phyloP scores from a whole-genome alignment of 306 rosid species.

The Prinsepia uniflora region DNA sequence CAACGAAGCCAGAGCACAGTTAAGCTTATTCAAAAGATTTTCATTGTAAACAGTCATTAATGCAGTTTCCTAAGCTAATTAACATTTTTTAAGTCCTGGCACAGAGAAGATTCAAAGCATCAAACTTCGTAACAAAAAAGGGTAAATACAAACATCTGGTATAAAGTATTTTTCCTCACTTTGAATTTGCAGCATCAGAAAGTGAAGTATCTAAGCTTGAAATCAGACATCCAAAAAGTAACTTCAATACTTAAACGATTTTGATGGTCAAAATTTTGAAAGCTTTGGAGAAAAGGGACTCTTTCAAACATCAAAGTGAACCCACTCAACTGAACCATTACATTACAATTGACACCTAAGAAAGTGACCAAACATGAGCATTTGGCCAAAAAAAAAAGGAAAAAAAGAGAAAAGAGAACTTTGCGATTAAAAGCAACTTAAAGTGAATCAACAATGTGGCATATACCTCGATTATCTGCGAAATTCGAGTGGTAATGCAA shows the following conservation, averaged over 20 bases:
- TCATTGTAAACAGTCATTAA: neutral
- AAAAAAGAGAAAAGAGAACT: neutral
- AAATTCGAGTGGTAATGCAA: slow-evolving; percentile 88
- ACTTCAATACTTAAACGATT: neutral
- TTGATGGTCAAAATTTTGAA: neutral
- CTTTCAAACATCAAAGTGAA: neutral
- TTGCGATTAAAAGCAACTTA: neutral
- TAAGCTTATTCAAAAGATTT: neutral
- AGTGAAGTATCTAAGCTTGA: slow-evolving; percentile 2
- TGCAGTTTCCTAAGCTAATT: neutral
- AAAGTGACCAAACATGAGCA: neutral
- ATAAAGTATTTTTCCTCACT: neutral
- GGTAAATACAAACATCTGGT: neutral
- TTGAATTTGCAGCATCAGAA: slow-evolving; percentile 2
- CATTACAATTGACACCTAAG: neutral
- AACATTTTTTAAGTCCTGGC: neutral
- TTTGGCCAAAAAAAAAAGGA: too few relatives aligned
- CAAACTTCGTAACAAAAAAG: neutral
- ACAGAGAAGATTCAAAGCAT: slow-evolving; percentile 8
- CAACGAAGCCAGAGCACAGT: neutral
- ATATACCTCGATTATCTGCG: slow-evolving; percentile 73
- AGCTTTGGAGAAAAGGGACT: neutral
- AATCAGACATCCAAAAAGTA: slow-evolving; percentile 1
- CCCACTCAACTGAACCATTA: slow-evolving; percentile 8
- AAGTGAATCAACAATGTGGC: neutral